A percentile compares a stretch with the other conserved stretches of the same genome.
phyloP scores from a whole-genome alignment of 1,139 yeast genomes.

The Saccharomyces hybrid region DNA sequence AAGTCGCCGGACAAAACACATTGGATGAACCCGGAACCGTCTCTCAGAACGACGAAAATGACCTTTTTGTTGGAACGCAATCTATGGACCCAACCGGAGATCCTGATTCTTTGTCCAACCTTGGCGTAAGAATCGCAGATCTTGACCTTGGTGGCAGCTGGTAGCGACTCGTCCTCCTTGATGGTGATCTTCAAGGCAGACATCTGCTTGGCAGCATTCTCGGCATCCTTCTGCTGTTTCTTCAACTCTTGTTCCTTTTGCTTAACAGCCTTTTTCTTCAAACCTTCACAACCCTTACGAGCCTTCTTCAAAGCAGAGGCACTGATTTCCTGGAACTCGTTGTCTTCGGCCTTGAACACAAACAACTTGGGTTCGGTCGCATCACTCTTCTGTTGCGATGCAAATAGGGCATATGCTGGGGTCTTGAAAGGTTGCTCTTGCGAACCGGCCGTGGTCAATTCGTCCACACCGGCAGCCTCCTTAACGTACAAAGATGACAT shows the following conservation, averaged over 20 bases:
- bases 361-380: constrained; percentile 49
- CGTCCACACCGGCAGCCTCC: constrained; percentile 66
- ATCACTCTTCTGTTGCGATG: constrained; percentile 22
- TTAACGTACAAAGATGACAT: constrained; percentile 49
- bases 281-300: constrained; percentile 88
- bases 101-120: constrained; percentile 57
- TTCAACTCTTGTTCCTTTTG: constrained; percentile 59
- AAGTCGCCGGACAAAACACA: constrained; percentile 83
- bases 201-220: constrained; percentile 60
- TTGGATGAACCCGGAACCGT: constrained; percentile 88
- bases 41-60: constrained; percentile 85
- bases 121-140: constrained; percentile 46
- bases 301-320: constrained; percentile 94
- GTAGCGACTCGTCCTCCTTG: constrained; percentile 67
- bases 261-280: constrained; percentile 83
- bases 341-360: constrained; percentile 60
- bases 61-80: constrained; percentile 87
- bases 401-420: constrained; percentile 73
- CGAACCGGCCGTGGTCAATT: constrained; percentile 48
- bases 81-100: constrained; percentile 96
- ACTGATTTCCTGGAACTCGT: constrained; percentile 66
- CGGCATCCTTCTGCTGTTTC: constrained; percentile 52
- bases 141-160: constrained; percentile 62
- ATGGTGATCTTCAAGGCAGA: constrained; percentile 69
- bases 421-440: constrained; percentile 66